These are phyloP conservation scores for Lumnitzera racemosa DNA, from an alignment of 345 rosid genomes.

Conservation along the genomic window DNA sequence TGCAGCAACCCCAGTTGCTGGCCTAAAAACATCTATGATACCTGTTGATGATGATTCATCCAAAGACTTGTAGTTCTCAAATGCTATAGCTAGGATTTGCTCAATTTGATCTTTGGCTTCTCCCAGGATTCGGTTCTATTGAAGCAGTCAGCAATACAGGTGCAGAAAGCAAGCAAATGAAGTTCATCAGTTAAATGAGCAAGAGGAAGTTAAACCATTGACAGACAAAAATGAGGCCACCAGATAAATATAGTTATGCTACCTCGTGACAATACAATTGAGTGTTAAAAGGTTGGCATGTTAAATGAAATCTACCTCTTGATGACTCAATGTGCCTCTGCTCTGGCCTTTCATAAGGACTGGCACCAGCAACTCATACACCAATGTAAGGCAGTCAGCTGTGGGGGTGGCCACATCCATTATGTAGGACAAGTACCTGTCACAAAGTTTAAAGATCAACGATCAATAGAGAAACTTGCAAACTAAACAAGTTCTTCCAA, in stretches of 20 bases:
- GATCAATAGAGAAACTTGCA: slow-evolving; percentile 4
- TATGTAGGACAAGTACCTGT: slow-evolving; percentile 85
- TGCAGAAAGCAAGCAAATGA: neutral
- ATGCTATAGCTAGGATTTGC: slow-evolving; percentile 77
- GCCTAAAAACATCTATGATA: slow-evolving; percentile 56
- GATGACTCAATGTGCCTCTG: slow-evolving; percentile 85
- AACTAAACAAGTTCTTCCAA: slow-evolving; percentile 2
- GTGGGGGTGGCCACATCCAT: slow-evolving; percentile 99
- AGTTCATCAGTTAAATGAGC: neutral
- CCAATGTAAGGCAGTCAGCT: slow-evolving; percentile 85
- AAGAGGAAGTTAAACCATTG: neutral
- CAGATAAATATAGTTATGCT: neutral
- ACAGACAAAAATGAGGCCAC: neutral
- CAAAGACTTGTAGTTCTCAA: slow-evolving; percentile 91
- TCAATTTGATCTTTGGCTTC: slow-evolving; percentile 96
- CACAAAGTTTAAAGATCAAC: slow-evolving; percentile 3
- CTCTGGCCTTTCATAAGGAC: slow-evolving; percentile 80
- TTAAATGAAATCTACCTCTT: slow-evolving; percentile 56
- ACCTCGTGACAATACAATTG: neutral
- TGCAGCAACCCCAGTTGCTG: slow-evolving; percentile 78
- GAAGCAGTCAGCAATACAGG: slow-evolving; percentile 18
- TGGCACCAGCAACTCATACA: slow-evolving; percentile 72
- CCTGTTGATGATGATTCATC: slow-evolving; percentile 81
- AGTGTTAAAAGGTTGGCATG: neutral
- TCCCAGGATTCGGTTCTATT: slow-evolving; percentile 82